Conservation (phyloP, 306 rosid genomes). For the Crotalaria pallida region DNA sequence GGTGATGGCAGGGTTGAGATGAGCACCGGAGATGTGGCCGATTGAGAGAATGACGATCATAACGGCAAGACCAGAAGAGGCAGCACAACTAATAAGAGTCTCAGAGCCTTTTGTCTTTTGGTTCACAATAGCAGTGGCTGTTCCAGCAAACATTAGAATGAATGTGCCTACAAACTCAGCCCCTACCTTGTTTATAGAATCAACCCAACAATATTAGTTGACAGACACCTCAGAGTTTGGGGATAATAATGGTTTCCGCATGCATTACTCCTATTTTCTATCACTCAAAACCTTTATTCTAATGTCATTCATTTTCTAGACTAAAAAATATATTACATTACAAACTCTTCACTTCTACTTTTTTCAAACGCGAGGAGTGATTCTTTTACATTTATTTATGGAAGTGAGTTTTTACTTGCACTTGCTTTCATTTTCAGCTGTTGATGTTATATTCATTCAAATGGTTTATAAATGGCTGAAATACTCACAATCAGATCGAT, state of each 20-base stretch:
- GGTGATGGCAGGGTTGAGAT: constrained; percentile 83
- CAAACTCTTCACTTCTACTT: too few relatives aligned
- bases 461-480: too few relatives aligned
- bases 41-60: constrained; percentile 74
- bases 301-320: too few relatives aligned
- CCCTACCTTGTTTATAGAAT: constrained; percentile 58
- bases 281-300: background rate
- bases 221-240: background rate
- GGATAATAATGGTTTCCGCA: background rate
- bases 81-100: constrained; percentile 65
- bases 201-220: background rate
- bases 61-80: constrained; percentile 67
- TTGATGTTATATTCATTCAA: too few relatives aligned
- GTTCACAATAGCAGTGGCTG: constrained; percentile 74
- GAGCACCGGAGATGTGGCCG: constrained; percentile 90
- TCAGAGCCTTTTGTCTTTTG: constrained; percentile 57
- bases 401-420: too few relatives aligned
- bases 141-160: constrained; percentile 68
- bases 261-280: background rate
- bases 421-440: too few relatives aligned
- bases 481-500: too few relatives aligned
- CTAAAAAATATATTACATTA: too few relatives aligned
- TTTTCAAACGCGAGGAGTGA: too few relatives aligned
- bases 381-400: too few relatives aligned
- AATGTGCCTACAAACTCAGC: constrained; percentile 86